phyloP scores from a whole-genome alignment of 2,329 filamentous ascomycete species.

The Lasiodiplodia gonubiensis region DNA sequence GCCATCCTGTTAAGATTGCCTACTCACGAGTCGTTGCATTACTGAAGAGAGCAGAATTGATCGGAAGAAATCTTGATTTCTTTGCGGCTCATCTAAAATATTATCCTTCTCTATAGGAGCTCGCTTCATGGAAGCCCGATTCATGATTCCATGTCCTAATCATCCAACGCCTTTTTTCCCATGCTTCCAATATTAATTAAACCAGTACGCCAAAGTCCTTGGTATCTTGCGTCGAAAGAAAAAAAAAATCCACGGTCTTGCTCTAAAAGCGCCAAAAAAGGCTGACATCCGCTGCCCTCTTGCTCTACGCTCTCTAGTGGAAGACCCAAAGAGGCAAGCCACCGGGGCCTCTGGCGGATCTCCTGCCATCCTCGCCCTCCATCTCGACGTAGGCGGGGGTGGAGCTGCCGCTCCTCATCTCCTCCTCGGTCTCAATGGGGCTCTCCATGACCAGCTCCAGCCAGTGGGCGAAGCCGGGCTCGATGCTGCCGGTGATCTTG shows the following conservation, averaged over 20 bases:
- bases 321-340: slow-evolving; percentile 17
- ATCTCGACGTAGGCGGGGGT: slow-evolving; percentile 28
- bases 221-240: slow-evolving; percentile 14
- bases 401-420: slow-evolving; percentile 17
- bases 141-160: background rate
- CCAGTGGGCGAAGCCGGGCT: slow-evolving; percentile 51
- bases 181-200: background rate
- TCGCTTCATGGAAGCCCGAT: background rate
- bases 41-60: background rate
- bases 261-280: background rate
- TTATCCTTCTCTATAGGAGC: background rate
- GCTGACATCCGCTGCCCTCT: background rate
- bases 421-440: slow-evolving; percentile 35
- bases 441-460: slow-evolving; percentile 54
- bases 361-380: slow-evolving; percentile 27
- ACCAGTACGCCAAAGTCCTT: background rate
- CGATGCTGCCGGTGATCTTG: slow-evolving; percentile 51
- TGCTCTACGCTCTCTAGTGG: slow-evolving; percentile 2
- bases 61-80: slow-evolving; percentile 5
- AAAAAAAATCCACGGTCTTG: slow-evolving; percentile 11
- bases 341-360: slow-evolving; percentile 10
- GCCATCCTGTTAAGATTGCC: background rate
- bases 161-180: slow-evolving; percentile 6
- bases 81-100: slow-evolving; percentile 5
- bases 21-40: background rate